Evolutionary conservation across 345 rosid genomes (phyloP), one percentile per base, ranked within the genome.

Genomic region (Gossypium ekmanianum): DNA sequence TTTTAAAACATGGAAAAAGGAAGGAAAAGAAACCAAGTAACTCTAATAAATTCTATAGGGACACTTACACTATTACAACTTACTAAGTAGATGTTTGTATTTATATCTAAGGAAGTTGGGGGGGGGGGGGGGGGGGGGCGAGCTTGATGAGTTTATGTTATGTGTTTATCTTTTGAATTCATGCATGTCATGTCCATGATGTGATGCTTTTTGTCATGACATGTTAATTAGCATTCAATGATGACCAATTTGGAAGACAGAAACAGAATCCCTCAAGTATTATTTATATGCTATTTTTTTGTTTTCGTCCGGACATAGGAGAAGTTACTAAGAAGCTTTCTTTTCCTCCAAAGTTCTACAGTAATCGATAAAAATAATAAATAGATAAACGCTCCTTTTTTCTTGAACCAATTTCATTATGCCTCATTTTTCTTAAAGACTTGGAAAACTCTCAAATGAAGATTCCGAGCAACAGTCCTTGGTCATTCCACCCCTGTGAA

Each of bases 181-280:
- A 77, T 79, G 85, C 84, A 82, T 78, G 83, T 77, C 81, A 76
- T 83, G 81, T 17, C 69, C 79, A 79, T 78, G 88, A 86, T 82
- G 81, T 86, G 88, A 84, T 81, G 75, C 79, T 84, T 83, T 69
- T 88, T 75, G 88, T 86, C 88, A 78, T 79, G 79, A 73, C 83
- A 81, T 83, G 83, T 78, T 70, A 58, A 69, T 80, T 66, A 72
- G 72, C 77, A 81, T 70, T 83, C 79, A 81, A 80, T 80, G 78
- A 76, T 85, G 82, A 66, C 75, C 74, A 50, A 63, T 74, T 68
- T 80, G 57, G 78, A 74, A 73, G 79, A 62, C 61, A 52, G 56
- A 18, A 52, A 52, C 66, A 61, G 59, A 74, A 47, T 63, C 70
- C 61, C 34, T 48, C 50, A 29, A 48, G 8, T 50, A 57, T 20